Conservation (phyloP, 805 yeast genomes). For the Kodamaea restingae region DNA sequence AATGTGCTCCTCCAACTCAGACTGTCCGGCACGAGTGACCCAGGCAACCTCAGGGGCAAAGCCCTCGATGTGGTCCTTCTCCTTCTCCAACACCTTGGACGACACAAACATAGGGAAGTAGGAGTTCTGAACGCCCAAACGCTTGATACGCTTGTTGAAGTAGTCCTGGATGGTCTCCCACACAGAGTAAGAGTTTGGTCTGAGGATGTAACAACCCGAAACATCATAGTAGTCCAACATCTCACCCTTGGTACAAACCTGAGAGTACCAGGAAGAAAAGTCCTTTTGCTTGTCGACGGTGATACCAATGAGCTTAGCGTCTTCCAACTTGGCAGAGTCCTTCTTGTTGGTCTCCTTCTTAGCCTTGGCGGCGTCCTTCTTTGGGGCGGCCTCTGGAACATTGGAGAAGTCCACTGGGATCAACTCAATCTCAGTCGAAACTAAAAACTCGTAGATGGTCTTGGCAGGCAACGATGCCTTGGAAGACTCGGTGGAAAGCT, state of each 20-base stretch:
- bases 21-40: constrained; percentile 95
- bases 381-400: too few species aligned
- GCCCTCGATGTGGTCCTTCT: constrained; percentile 98
- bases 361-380: constrained; percentile 47
- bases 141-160: constrained; percentile 78
- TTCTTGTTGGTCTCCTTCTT: constrained; percentile 21
- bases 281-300: constrained; percentile 90
- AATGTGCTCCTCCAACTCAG: constrained; percentile 95
- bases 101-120: constrained; percentile 99
- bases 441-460: constrained; percentile 44
- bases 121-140: constrained; percentile 87
- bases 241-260: constrained; percentile 93
- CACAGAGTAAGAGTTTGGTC: constrained; percentile 90
- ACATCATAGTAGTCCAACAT: constrained; percentile 98
- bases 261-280: constrained; percentile 97
- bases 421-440: constrained; percentile 48
- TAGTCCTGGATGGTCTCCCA: constrained; percentile 94
- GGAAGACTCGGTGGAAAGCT: constrained; percentile 49
- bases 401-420: constrained; percentile 55
- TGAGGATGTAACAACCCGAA: constrained; percentile 95
- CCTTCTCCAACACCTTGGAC: constrained; percentile 86
- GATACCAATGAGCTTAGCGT: constrained; percentile 91
- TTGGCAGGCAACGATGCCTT: constrained; percentile 49
- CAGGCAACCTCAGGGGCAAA: constrained; percentile 99
- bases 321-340: constrained; percentile 59